Percentiles rank a stretch among this genome's conserved stretches.
phyloP scores from a whole-genome alignment of 2,329 filamentous ascomycete species.

The Curvularia spicifera region DNA sequence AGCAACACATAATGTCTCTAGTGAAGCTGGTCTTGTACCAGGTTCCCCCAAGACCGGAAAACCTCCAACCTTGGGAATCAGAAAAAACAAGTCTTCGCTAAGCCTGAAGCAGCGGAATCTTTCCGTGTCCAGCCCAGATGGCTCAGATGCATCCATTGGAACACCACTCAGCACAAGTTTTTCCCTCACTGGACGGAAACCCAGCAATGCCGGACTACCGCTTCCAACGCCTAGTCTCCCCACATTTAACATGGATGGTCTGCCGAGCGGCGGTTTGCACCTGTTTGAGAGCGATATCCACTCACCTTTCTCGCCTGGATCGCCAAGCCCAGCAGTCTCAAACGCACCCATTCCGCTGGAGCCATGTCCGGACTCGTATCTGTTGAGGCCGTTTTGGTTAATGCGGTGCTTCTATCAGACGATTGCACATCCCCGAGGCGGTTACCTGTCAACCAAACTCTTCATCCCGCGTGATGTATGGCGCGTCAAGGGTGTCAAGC shows the following conservation, averaged over 20 bases:
- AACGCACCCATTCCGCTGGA: slow-evolving; percentile 82
- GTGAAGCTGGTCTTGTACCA: slow-evolving; percentile 51
- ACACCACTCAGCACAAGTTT: slow-evolving; percentile 77
- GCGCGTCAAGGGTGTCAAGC: slow-evolving; percentile 90
- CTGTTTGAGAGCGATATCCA: slow-evolving; percentile 87
- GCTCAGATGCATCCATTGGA: slow-evolving; percentile 71
- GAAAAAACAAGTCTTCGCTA: slow-evolving; percentile 60
- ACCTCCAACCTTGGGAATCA: slow-evolving; percentile 43
- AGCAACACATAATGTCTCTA: slow-evolving; percentile 51
- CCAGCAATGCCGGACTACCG: slow-evolving; percentile 66
- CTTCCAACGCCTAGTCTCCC: slow-evolving; percentile 71
- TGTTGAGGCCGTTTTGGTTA: slow-evolving; percentile 96
- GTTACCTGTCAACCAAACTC: slow-evolving; percentile 87
- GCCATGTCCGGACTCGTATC: slow-evolving; percentile 85
- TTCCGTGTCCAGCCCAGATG: slow-evolving; percentile 66
- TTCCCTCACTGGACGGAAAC: slow-evolving; percentile 55
- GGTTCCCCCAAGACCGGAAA: slow-evolving; percentile 47
- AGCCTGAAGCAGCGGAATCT: slow-evolving; percentile 77
- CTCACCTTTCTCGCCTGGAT: slow-evolving; percentile 66
- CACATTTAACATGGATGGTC: slow-evolving; percentile 64
- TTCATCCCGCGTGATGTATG: slow-evolving; percentile 94
- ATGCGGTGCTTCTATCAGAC: slow-evolving; percentile 96
- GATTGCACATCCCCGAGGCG: slow-evolving; percentile 86
- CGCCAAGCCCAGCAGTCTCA: slow-evolving; percentile 65
- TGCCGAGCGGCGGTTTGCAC: slow-evolving; percentile 72